These are phyloP conservation scores for Neostapfia colusana DNA, from an alignment of 176 grass and related monocot species.

Conservation along the genomic window DNA sequence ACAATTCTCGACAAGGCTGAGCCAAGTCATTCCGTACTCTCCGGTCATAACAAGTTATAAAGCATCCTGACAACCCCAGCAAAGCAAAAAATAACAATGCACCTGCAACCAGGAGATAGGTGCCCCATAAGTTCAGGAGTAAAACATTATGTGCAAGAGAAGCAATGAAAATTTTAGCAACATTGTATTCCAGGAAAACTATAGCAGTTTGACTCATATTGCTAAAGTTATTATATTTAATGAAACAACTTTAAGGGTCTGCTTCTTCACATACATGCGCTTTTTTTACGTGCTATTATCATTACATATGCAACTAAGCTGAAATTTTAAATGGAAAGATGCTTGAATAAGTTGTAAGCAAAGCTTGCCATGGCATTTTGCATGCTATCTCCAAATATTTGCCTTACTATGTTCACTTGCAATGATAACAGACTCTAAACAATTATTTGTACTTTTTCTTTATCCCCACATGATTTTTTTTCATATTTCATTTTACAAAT, in stretches of 20 bases:
- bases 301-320: background rate
- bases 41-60: conserved; percentile 95
- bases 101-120: conserved; percentile 49
- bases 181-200: background rate
- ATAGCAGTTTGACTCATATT: background rate
- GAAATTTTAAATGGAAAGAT: background rate
- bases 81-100: conserved; percentile 92
- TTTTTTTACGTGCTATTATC: background rate
- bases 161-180: conserved; percentile 16
- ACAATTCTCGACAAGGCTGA: conserved; percentile 94
- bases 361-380: background rate
- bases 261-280: background rate
- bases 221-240: background rate
- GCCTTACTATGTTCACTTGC: background rate
- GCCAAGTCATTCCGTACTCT: conserved; percentile 87
- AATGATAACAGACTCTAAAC: background rate
- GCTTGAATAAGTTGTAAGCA: background rate
- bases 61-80: conserved; percentile 92
- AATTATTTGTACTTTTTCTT: conserved; percentile 4
- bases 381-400: conserved; percentile 3
- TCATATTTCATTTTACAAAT: background rate
- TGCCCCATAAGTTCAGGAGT: conserved; percentile 11
- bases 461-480: background rate
- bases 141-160: background rate
- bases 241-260: background rate